Evolutionary conservation across 768 basidiomycete genomes (phyloP).

Genomic region (Amanita fuliginea): DNA sequence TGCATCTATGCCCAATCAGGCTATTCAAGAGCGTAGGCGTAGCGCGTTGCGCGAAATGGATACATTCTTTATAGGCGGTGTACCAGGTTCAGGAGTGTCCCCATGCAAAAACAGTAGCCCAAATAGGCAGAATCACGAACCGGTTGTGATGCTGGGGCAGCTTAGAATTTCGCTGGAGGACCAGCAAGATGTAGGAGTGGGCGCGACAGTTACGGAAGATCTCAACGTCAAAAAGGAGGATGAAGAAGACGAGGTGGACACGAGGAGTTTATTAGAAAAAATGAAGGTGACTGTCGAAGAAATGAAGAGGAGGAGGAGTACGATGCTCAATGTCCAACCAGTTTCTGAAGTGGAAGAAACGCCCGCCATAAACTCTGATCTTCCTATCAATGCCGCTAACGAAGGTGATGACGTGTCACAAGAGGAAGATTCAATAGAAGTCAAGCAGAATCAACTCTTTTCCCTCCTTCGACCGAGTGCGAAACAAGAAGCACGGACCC

Average conservation of each 20-base stretch:
- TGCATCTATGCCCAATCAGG: constrained; percentile 19
- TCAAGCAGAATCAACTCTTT: not conserved
- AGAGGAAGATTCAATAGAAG: not conserved
- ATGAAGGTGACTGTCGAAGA: constrained; percentile 39
- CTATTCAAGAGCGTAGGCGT: constrained; percentile 50
- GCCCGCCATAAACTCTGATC: not conserved
- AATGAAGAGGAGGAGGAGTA: constrained; percentile 34
- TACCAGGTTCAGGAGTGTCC: constrained; percentile 37
- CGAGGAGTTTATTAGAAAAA: constrained; percentile 30
- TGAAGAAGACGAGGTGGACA: constrained; percentile 22
- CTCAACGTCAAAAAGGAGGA: not conserved
- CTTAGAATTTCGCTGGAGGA: not conserved
- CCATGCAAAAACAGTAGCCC: constrained; percentile 11
- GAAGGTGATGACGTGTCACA: not conserved
- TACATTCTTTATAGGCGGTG: constrained; percentile 40
- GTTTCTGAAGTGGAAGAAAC: not conserved
- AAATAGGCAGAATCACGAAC: not conserved
- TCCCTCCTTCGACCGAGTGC: not conserved
- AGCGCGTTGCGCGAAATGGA: constrained; percentile 41
- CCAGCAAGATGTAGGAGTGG: not conserved
- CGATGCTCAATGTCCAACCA: constrained; percentile 3
- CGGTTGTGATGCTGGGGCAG: not conserved
- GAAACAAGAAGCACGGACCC: not conserved
- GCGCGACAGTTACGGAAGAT: not conserved
- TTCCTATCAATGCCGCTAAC: not conserved